Conservation (phyloP, 257 asterid genomes). For the Fraxinus americana region DNA sequence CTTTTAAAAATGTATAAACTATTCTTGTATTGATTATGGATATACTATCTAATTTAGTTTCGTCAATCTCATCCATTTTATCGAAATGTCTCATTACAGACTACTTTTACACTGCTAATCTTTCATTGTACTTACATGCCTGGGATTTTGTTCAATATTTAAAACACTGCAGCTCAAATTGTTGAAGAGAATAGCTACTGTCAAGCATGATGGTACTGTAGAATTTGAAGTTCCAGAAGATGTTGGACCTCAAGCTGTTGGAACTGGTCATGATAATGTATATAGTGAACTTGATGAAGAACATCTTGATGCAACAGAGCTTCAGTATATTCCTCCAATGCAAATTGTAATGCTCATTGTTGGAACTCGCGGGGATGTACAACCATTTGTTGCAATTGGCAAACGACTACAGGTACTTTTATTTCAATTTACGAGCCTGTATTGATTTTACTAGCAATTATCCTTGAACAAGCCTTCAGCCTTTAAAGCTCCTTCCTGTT, state of each 20-base stretch:
- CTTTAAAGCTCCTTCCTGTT: background rate
- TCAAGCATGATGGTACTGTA: slow-evolving; percentile 89
- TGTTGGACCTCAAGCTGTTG: slow-evolving; percentile 51
- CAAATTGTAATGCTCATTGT: slow-evolving; percentile 93
- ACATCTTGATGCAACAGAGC: slow-evolving; percentile 62
- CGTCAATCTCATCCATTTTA: slow-evolving; percentile 6
- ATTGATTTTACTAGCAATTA: slow-evolving; percentile 8
- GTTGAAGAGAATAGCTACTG: slow-evolving; percentile 92
- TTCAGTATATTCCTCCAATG: slow-evolving; percentile 74
- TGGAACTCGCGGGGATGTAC: slow-evolving; percentile 98
- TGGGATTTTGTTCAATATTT: slow-evolving; percentile 44
- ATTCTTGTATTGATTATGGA: slow-evolving; percentile 8
- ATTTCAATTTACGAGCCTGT: background rate
- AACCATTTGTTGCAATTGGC: slow-evolving; percentile 95
- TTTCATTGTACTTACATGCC: slow-evolving; percentile 19
- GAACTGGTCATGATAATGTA: slow-evolving; percentile 42
- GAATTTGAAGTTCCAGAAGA: slow-evolving; percentile 86
- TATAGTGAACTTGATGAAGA: slow-evolving; percentile 56
- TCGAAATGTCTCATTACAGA: slow-evolving; percentile 14
- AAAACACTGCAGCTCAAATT: slow-evolving; percentile 83
- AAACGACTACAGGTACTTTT: slow-evolving; percentile 69
- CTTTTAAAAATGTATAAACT: background rate
- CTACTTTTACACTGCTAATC: slow-evolving; percentile 11
- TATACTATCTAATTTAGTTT: slow-evolving; percentile 5
- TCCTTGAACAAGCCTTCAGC: background rate